Evolutionary conservation across 139 green algal species (phyloP).

Genomic region (Trebouxia sp.): DNA sequence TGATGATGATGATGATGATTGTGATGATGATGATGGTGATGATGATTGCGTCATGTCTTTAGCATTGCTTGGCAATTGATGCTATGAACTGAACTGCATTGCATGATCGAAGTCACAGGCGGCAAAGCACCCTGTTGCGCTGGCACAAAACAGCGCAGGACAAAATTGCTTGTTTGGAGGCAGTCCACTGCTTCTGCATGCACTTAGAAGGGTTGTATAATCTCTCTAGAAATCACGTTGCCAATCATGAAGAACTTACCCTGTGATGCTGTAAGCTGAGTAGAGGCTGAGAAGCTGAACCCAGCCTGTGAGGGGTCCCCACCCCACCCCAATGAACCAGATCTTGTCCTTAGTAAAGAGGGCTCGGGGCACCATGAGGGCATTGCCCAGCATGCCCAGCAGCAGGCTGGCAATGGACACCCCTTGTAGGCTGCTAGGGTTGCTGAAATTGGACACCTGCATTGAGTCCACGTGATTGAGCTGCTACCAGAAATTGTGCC

Average conservation of each 20-base stretch:
- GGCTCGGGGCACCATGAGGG: constrained; percentile 86
- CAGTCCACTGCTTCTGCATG: too few species aligned
- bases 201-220: background rate
- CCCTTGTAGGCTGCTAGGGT: constrained; percentile 65
- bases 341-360: constrained; percentile 78
- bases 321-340: constrained; percentile 76
- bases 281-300: constrained; percentile 75
- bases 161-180: too few species aligned
- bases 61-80: too few species aligned
- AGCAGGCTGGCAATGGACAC: constrained; percentile 74
- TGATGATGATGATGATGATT: too few species aligned
- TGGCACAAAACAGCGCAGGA: too few species aligned
- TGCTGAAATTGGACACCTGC: constrained; percentile 73
- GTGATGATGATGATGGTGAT: too few species aligned
- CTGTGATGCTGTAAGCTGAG: constrained; percentile 1
- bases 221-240: background rate
- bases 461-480: background rate
- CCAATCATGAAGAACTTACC: background rate
- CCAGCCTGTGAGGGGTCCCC: constrained; percentile 73
- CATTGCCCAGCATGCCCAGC: constrained; percentile 82
- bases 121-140: too few species aligned
- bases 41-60: too few species aligned
- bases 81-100: too few species aligned
- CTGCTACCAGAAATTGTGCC: background rate
- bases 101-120: too few species aligned